phyloP scores from a whole-genome alignment of 257 asterid genomes.

The Eustoma russellianum region DNA sequence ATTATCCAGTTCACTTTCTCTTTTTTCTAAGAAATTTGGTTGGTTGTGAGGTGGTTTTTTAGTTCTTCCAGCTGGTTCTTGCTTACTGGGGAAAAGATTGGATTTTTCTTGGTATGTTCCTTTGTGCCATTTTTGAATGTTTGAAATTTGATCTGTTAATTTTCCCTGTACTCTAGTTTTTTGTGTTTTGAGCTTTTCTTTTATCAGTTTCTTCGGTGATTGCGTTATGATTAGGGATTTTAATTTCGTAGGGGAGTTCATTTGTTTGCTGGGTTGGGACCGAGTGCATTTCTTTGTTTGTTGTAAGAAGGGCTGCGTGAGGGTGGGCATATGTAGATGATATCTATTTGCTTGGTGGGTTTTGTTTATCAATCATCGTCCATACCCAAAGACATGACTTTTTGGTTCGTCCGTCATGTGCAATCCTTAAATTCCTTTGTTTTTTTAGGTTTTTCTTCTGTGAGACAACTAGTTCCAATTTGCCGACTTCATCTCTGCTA shows the following conservation, averaged over 20 bases:
- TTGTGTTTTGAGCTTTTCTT: background rate
- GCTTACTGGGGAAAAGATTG: constrained; percentile 13
- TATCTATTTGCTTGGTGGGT: constrained; percentile 13
- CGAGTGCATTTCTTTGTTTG: constrained; percentile 24
- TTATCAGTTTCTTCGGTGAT: constrained; percentile 4
- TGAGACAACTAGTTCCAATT: too few species aligned
- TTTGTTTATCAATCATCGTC: constrained; percentile 17
- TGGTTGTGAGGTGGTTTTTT: constrained; percentile 22
- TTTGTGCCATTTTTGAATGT: constrained; percentile 8
- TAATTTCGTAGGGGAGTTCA: constrained; percentile 5
- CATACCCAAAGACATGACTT: too few species aligned
- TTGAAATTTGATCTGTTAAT: constrained; percentile 23
- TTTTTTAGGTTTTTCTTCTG: too few species aligned
- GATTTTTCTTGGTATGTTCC: constrained; percentile 9
- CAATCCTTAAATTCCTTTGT: constrained; percentile 18
- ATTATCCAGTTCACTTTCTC: constrained; percentile 13
- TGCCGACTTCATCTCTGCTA: too few species aligned
- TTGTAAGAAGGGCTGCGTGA: constrained; percentile 16
- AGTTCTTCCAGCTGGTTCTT: constrained; percentile 16
- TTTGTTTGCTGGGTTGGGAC: constrained; percentile 33
- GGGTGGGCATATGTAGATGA: background rate
- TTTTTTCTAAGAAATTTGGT: background rate
- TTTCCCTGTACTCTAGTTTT: background rate
- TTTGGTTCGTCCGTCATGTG: constrained; percentile 16
- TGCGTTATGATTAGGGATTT: constrained; percentile 6